phyloP scores from a whole-genome alignment of 2,329 filamentous ascomycete species.

The Bertia moriformis region DNA sequence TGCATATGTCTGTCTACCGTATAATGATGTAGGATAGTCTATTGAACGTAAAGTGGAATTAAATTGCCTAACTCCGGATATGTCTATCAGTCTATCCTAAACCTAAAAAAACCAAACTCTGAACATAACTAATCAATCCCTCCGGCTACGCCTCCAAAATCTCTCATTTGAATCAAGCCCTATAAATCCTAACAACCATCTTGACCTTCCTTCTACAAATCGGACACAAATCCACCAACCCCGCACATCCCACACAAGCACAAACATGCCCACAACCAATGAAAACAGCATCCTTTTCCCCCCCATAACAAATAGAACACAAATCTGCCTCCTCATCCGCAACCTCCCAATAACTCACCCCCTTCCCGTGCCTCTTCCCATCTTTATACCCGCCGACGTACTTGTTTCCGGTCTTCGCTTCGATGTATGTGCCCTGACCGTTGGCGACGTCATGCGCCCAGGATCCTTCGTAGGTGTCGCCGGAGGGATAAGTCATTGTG shows the following conservation, averaged over 20 bases:
- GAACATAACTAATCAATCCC: too few relatives aligned
- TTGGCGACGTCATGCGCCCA: conserved; percentile 29
- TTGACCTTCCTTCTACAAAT: conserved; percentile 42
- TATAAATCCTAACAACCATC: conserved; percentile 40
- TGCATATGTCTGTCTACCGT: too few relatives aligned
- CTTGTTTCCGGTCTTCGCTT: conserved; percentile 40
- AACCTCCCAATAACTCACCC: conserved; percentile 45
- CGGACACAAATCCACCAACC: conserved; percentile 41
- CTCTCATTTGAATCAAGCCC: too few relatives aligned
- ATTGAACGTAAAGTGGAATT: too few relatives aligned
- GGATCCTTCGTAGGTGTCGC: conserved; percentile 28
- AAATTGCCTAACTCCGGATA: too few relatives aligned
- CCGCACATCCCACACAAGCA: conserved; percentile 42
- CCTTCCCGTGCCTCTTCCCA: conserved; percentile 43
- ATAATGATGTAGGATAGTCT: too few relatives aligned
- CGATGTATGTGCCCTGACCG: conserved; percentile 39
- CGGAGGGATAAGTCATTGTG: conserved; percentile 38
- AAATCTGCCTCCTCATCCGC: conserved; percentile 43
- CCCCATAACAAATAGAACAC: conserved; percentile 49
- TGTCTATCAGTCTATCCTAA: too few relatives aligned
- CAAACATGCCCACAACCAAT: conserved; percentile 50
- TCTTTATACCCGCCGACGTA: conserved; percentile 46
- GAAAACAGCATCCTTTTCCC: conserved; percentile 42
- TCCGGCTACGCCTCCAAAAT: too few relatives aligned
- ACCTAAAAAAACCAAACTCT: too few relatives aligned